Evolutionary conservation across 805 yeast genomes (phyloP).

Genomic region (Scheffersomyces coipomensis): DNA sequence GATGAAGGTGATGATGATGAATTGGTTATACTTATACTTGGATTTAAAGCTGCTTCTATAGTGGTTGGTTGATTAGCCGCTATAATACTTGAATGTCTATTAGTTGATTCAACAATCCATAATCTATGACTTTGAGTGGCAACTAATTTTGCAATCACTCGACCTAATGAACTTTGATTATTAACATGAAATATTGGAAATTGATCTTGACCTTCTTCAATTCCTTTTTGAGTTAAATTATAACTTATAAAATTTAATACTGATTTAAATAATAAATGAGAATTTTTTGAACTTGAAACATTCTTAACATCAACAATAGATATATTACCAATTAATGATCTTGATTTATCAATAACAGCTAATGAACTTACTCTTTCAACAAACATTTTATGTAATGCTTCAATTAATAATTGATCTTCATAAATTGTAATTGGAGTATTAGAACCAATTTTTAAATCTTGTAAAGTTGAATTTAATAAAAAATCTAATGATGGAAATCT

Average conservation of each 20-base stretch:
- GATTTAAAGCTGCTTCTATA: constrained; percentile 13
- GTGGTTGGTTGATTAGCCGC: constrained; percentile 5
- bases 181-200: constrained; percentile 96
- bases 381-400: constrained; percentile 85
- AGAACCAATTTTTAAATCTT: constrained; percentile 75
- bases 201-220: constrained; percentile 92
- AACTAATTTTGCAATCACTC: constrained; percentile 90
- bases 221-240: constrained; percentile 82
- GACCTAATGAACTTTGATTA: constrained; percentile 71
- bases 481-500: constrained; percentile 80
- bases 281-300: constrained; percentile 83
- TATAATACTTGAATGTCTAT: constrained; percentile 8
- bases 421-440: constrained; percentile 69
- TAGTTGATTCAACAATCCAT: constrained; percentile 63
- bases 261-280: constrained; percentile 74
- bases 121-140: constrained; percentile 92
- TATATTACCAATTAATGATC: constrained; percentile 82
- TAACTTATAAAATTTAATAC: constrained; percentile 87
- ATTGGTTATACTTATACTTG: constrained; percentile 2
- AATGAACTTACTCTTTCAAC: constrained; percentile 80
- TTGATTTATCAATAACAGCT: constrained; percentile 84
- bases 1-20: not conserved
- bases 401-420: constrained; percentile 85
- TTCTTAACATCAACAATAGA: constrained; percentile 92
- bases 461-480: constrained; percentile 63